Base-by-base conservation (phyloP, 352 stramenopile genomes). In the Stramenopiles sp. region DNA sequence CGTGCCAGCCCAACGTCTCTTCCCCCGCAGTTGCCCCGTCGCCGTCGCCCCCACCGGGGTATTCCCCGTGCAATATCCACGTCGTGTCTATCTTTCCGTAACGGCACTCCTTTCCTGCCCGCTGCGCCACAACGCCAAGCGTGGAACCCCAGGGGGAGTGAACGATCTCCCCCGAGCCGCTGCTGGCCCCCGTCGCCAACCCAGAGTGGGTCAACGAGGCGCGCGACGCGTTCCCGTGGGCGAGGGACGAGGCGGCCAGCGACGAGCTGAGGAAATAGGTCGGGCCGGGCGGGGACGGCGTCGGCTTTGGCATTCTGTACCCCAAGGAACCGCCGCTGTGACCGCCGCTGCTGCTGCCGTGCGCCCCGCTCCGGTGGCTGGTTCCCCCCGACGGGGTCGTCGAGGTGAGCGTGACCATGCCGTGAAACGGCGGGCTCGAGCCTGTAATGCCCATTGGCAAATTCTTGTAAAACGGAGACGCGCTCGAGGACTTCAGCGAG, bases 371-470 rank as follows among this genome's bases (percentile, higher is more conserved):
- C 43, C 12, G 12, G 25, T 63, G 43, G n/a, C n/a, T n/a, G n/a
- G n/a, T n/a, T n/a, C n/a, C n/a, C n/a, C n/a, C n/a, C n/a, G n/a
- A n/a, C n/a, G n/a, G n/a, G n/a, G n/a, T n/a, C n/a, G n/a, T n/a
- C n/a, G n/a, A n/a, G n/a, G n/a, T n/a, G n/a, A n/a, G n/a, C 43
- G 12, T 12, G 12, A 53, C 33, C 53, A 71, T 71, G 35, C 2
- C 53, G 6, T 2, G 12, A 71, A 71, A 71, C 35, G 53, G 53
- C 31, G 53, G 53, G 53, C 53, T 71, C 33, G 53, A 71, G 35
- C 53, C 53, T 2, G 53, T 71, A 6, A 71, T 71, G 35, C 2
- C 35, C 6, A 33, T 6, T 35, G 2, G 25, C 25, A 53, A 53
- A 25, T 25, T 53, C 43, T 12, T 6, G 1, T 6, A 35, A 71